Evolutionary conservation across 441 rosid species (phyloP).

Genomic region (Kokia cookei): DNA sequence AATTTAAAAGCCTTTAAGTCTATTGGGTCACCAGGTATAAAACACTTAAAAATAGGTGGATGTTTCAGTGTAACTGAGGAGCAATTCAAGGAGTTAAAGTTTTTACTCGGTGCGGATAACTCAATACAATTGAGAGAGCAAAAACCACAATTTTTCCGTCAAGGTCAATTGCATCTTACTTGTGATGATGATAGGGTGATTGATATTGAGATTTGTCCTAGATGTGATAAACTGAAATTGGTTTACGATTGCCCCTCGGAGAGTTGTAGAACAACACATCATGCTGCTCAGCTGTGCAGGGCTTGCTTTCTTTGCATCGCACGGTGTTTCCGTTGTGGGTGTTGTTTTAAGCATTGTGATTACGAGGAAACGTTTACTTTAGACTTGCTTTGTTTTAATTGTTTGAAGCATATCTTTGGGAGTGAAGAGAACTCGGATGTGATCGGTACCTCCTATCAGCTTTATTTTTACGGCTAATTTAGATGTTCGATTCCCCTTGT

Average conservation of each 20-base stretch:
- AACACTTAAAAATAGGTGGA: conserved; percentile 26
- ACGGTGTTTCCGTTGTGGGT: conserved; percentile 35
- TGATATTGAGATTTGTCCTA: conserved; percentile 37
- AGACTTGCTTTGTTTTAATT: conserved; percentile 24
- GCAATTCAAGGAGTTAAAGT: conserved; percentile 32
- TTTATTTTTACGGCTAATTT: conserved; percentile 21
- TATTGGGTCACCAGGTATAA: conserved; percentile 16
- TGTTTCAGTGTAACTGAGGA: conserved; percentile 22
- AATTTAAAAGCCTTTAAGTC: conserved; percentile 26
- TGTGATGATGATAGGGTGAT: conserved; percentile 25
- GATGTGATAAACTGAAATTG: conserved; percentile 29
- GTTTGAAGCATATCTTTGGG: conserved; percentile 6
- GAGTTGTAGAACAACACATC: conserved; percentile 15
- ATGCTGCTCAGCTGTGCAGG: conserved; percentile 26
- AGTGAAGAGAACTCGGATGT: conserved; percentile 9
- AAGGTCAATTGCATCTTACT: conserved; percentile 12
- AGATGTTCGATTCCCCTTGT: background rate
- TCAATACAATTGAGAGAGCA: conserved; percentile 12
- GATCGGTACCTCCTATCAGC: conserved; percentile 8
- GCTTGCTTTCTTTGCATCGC: conserved; percentile 34
- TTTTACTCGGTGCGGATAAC: conserved; percentile 24
- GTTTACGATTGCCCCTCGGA: conserved; percentile 38
- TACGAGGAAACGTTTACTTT: conserved; percentile 25
- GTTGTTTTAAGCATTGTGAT: conserved; percentile 30
- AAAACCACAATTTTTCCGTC: conserved; percentile 25